Conservation (phyloP, 495 filamentous ascomycete genomes). For the Mytilinidion resinicola region DNA sequence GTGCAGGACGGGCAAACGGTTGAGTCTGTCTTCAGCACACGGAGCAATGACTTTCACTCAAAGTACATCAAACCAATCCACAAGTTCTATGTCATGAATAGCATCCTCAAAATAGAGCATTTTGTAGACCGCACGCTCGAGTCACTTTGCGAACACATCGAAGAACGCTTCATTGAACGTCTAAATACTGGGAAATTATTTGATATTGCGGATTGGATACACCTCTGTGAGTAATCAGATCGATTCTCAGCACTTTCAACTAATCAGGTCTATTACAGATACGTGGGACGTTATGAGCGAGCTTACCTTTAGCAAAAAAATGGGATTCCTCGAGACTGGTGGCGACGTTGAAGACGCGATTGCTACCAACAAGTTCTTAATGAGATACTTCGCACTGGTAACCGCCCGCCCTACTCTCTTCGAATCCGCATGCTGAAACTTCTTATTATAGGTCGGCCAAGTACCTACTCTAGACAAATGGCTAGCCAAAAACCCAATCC, state of each 20-base stretch:
- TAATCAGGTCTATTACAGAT: background rate
- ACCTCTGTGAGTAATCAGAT: slow-evolving; percentile 1
- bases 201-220: slow-evolving; percentile 15
- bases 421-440: background rate
- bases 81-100: slow-evolving; percentile 3
- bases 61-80: slow-evolving; percentile 6
- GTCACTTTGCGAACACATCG: slow-evolving; percentile 8
- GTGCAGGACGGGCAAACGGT: slow-evolving; percentile 11
- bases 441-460: slow-evolving; percentile 7
- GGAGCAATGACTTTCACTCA: slow-evolving; percentile 14
- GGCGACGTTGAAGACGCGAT: slow-evolving; percentile 2
- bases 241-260: background rate
- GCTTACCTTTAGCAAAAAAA: slow-evolving; percentile 14
- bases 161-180: slow-evolving; percentile 11
- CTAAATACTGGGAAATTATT: slow-evolving; percentile 4
- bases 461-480: slow-evolving; percentile 11
- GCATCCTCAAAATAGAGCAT: slow-evolving; percentile 9
- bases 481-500: slow-evolving; percentile 11
- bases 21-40: slow-evolving; percentile 15
- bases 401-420: background rate
- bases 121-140: slow-evolving; percentile 10
- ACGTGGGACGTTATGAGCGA: slow-evolving; percentile 14
- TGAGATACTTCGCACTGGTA: slow-evolving; percentile 17
- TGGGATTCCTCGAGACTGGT: slow-evolving; percentile 12
- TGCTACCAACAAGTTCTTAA: slow-evolving; percentile 4